These are phyloP conservation scores for Fusarium solani-melongenae DNA, from an alignment of 2,329 filamentous ascomycete genomes.

Conservation along the genomic window DNA sequence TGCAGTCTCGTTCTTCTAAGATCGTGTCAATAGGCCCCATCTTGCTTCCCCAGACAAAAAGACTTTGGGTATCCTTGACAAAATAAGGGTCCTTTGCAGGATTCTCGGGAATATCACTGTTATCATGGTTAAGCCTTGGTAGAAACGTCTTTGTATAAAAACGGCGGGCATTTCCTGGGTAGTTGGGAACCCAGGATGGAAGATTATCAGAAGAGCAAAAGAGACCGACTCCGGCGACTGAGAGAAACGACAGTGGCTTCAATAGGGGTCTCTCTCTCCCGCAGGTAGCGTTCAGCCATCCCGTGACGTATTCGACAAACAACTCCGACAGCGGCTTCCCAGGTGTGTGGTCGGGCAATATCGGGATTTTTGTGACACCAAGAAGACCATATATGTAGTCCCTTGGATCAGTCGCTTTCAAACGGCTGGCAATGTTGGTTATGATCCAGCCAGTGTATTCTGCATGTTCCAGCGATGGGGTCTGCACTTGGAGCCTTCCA, in stretches of 20 bases:
- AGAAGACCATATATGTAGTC: neutral
- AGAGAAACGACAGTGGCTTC: neutral
- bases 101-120: too few species aligned
- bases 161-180: neutral
- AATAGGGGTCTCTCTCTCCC: too few species aligned
- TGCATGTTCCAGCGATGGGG: too few species aligned
- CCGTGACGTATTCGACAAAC: neutral
- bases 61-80: neutral
- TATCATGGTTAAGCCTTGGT: too few species aligned
- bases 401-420: neutral
- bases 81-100: too few species aligned
- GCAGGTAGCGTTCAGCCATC: neutral
- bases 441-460: neutral
- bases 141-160: too few species aligned
- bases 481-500: too few species aligned
- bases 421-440: neutral
- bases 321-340: neutral
- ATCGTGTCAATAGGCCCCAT: neutral
- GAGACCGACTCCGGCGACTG: neutral
- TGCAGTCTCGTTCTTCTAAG: neutral
- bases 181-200: neutral
- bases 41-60: neutral
- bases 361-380: neutral
- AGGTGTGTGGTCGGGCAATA: neutral
- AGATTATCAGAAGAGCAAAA: neutral